Evolutionary conservation across 2,329 filamentous ascomycete genomes (phyloP).

Genomic region (Ascochyta lentis): DNA sequence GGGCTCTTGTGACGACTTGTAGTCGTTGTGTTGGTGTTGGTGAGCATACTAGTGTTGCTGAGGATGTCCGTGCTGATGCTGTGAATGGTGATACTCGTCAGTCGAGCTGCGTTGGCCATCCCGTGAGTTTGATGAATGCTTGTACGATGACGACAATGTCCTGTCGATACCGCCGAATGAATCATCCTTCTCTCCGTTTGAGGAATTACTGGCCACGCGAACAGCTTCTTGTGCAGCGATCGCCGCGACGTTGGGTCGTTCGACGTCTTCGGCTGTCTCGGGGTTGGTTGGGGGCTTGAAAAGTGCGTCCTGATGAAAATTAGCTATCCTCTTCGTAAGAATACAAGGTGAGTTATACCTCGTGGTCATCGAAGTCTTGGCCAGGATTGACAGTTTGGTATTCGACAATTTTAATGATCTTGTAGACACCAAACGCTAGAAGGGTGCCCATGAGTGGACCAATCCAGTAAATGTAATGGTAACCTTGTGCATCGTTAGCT

Average conservation of each 20-base stretch:
- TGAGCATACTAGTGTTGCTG: neutral
- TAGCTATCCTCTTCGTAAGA: neutral
- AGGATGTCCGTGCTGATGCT: neutral
- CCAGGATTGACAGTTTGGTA: slow-evolving; percentile 53
- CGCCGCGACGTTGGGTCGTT: slow-evolving; percentile 41
- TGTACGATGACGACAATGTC: slow-evolving; percentile 1
- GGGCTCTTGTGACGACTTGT: slow-evolving; percentile 2
- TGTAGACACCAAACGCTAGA: slow-evolving; percentile 49
- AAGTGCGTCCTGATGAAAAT: slow-evolving; percentile 25
- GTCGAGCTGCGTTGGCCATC: slow-evolving; percentile 6
- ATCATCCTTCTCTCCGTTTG: neutral
- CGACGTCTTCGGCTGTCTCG: slow-evolving; percentile 32
- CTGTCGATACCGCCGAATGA: slow-evolving; percentile 8
- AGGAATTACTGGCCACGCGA: neutral
- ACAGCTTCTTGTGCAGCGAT: slow-evolving; percentile 34
- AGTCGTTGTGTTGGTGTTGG: neutral
- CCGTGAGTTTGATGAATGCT: neutral
- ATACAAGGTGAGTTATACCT: slow-evolving; percentile 19
- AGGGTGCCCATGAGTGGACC: slow-evolving; percentile 46
- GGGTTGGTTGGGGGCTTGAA: slow-evolving; percentile 42
- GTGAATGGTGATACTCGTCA: slow-evolving; percentile 1
- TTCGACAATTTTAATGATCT: slow-evolving; percentile 50
- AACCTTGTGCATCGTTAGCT: slow-evolving; percentile 6
- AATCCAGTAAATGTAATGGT: slow-evolving; percentile 55
- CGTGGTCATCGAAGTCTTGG: slow-evolving; percentile 49